Percentiles rank a stretch among this genome's conserved stretches.
Evolutionary conservation across 2,329 filamentous ascomycete species (phyloP).

Genomic region (Emericellopsis atlantica): DNA sequence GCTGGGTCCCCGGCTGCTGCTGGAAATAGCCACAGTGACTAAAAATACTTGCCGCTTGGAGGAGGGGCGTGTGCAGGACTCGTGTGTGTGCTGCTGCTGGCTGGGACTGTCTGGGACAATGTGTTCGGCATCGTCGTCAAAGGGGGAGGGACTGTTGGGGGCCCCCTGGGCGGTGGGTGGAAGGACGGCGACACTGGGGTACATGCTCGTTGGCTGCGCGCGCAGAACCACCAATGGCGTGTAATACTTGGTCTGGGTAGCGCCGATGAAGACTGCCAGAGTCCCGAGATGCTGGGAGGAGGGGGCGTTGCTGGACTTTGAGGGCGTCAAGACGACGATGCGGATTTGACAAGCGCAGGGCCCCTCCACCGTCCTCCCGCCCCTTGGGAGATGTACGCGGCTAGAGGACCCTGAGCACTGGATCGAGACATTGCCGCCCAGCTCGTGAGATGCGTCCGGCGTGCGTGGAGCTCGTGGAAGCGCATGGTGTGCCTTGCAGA

Average conservation of each 20-base stretch:
- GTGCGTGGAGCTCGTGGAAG: background rate
- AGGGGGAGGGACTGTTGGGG: too few relatives aligned
- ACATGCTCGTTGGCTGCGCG: too few relatives aligned
- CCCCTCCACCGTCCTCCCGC: background rate
- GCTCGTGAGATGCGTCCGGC: background rate
- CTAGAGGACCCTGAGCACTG: background rate
- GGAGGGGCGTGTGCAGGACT: slow-evolving; percentile 4
- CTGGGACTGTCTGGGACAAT: background rate
- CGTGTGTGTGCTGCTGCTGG: too few relatives aligned
- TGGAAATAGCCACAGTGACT: slow-evolving; percentile 9
- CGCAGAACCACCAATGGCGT: too few relatives aligned
- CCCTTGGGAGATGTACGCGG: background rate
- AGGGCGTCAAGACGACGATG: background rate
- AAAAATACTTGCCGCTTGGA: slow-evolving; percentile 1
- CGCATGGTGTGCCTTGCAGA: background rate
- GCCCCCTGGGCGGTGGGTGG: too few relatives aligned
- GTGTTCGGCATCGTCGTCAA: background rate
- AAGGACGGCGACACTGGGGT: too few relatives aligned
- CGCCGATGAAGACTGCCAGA: background rate
- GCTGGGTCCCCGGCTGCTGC: slow-evolving; percentile 9
- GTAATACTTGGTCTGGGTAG: background rate
- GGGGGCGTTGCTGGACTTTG: too few relatives aligned
- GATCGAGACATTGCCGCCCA: background rate
- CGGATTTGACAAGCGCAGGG: background rate
- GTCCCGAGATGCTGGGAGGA: too few relatives aligned